phyloP scores from a whole-genome alignment of 352 stramenopile species.

The Globisporangium lucens region DNA sequence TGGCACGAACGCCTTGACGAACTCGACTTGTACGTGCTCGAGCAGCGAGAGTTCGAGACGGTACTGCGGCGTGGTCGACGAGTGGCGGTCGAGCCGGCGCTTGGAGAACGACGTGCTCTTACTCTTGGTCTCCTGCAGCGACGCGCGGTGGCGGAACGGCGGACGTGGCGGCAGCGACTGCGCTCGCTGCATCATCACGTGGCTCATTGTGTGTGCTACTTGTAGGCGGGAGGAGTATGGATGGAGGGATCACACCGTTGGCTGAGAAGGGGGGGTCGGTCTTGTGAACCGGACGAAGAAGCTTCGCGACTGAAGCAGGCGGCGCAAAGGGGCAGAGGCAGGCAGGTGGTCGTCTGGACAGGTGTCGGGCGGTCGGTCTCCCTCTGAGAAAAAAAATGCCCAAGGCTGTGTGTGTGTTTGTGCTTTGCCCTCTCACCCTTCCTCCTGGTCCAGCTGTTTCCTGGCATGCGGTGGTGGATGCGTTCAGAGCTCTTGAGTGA shows the following conservation, averaged over 20 bases:
- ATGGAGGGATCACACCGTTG: neutral
- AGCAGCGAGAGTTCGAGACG: constrained; percentile 69
- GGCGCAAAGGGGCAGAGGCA: neutral
- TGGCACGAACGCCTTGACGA: constrained; percentile 74
- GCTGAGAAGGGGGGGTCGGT: neutral
- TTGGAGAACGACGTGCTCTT: constrained; percentile 36
- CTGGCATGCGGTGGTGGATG: constrained; percentile 1
- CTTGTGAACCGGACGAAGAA: constrained; percentile 1
- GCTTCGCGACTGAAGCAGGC: constrained; percentile 14
- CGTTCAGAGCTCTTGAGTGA: neutral
- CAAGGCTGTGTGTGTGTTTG: neutral
- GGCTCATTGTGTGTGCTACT: neutral
- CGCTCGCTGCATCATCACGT: constrained; percentile 34
- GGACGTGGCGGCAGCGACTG: constrained; percentile 34
- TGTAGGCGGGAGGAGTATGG: neutral
- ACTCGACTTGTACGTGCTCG: constrained; percentile 74
- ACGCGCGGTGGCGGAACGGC: constrained; percentile 38
- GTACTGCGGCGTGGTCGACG: constrained; percentile 27
- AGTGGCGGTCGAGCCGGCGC: constrained; percentile 56
- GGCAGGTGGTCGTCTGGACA: neutral
- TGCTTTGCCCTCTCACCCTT: neutral
- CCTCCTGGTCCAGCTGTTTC: constrained; percentile 9
- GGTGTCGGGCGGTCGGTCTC: neutral
- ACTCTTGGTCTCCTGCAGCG: constrained; percentile 27
- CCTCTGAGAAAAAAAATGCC: constrained; percentile 1